Evolutionary conservation across 768 basidiomycete species (phyloP).

Genomic region (Panellus pusillus): DNA sequence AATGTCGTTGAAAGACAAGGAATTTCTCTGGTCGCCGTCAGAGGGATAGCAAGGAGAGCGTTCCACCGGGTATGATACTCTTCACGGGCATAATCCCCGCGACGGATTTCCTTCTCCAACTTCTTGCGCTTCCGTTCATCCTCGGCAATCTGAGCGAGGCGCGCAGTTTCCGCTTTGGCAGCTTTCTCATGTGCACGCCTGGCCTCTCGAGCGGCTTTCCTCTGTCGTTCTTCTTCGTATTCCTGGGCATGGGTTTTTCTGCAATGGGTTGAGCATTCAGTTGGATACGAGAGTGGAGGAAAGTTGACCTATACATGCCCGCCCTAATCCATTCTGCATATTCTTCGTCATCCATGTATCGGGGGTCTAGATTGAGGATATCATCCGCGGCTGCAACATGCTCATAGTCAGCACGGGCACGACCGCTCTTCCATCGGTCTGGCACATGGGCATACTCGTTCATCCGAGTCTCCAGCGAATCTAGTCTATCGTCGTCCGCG

Average conservation of each 20-base stretch:
- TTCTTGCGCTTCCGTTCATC: slow-evolving; percentile 52
- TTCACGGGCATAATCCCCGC: slow-evolving; percentile 46
- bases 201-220: slow-evolving; percentile 53
- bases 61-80: slow-evolving; percentile 63
- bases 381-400: slow-evolving; percentile 32
- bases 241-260: slow-evolving; percentile 74
- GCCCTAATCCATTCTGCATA: slow-evolving; percentile 85
- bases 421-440: slow-evolving; percentile 55
- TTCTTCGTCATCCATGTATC: slow-evolving; percentile 77
- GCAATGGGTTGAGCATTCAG: slow-evolving; percentile 1
- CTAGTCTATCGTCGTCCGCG: slow-evolving; percentile 70
- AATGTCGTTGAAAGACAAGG: slow-evolving; percentile 56
- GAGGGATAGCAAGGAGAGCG: slow-evolving; percentile 37
- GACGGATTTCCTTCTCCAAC: slow-evolving; percentile 44
- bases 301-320: slow-evolving; percentile 78
- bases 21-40: slow-evolving; percentile 21
- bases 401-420: slow-evolving; percentile 24
- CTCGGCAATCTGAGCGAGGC: slow-evolving; percentile 50
- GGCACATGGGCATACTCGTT: slow-evolving; percentile 78
- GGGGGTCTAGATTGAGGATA: slow-evolving; percentile 44
- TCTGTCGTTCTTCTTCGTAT: slow-evolving; percentile 59
- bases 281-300: slow-evolving; percentile 1
- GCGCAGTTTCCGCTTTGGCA: slow-evolving; percentile 50
- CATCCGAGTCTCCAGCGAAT: slow-evolving; percentile 59
- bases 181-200: slow-evolving; percentile 56